phyloP scores from a whole-genome alignment of 192 early-diverging fungal genomes.

The Coemansia aciculifera region DNA sequence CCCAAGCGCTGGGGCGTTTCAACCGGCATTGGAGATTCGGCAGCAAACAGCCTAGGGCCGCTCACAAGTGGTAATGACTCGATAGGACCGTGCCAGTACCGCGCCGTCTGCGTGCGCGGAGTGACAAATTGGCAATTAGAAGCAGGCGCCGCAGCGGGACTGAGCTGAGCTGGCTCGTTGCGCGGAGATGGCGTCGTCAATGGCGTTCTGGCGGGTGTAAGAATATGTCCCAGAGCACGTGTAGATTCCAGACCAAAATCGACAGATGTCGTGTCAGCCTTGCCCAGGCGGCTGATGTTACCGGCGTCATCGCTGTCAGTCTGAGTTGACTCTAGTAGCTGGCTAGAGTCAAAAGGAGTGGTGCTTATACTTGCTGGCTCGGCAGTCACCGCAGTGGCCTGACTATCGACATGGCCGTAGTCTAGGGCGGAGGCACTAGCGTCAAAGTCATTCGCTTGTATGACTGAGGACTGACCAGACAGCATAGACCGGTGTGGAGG shows the following conservation, averaged over 20 bases:
- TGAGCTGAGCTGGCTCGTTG: constrained; percentile 1
- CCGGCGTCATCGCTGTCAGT: constrained; percentile 7
- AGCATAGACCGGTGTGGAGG: constrained; percentile 11
- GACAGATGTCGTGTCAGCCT: neutral
- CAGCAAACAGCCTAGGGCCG: constrained; percentile 9
- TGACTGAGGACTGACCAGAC: neutral
- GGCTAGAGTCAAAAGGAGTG: neutral
- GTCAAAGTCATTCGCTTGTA: neutral
- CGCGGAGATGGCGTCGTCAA: constrained; percentile 28
- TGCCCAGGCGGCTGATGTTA: neutral
- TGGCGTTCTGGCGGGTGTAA: constrained; percentile 32
- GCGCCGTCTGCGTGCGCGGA: constrained; percentile 49
- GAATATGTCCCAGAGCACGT: neutral
- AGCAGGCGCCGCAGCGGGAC: constrained; percentile 5
- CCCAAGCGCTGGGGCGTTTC: constrained; percentile 39
- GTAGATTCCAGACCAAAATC: neutral
- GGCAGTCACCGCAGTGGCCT: constrained; percentile 22
- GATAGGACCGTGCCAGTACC: constrained; percentile 52
- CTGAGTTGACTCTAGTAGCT: constrained; percentile 6
- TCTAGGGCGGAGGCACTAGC: neutral
- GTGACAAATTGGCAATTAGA: constrained; percentile 19
- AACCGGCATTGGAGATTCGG: constrained; percentile 40
- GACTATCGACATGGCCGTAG: constrained; percentile 17
- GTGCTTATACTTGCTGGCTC: constrained; percentile 4
- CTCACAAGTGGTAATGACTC: constrained; percentile 14